A percentile compares a stretch with the other conserved stretches of the same genome.
Conservation (phyloP, 2,329 filamentous ascomycete species). For the Geosmithia morbida region DNA sequence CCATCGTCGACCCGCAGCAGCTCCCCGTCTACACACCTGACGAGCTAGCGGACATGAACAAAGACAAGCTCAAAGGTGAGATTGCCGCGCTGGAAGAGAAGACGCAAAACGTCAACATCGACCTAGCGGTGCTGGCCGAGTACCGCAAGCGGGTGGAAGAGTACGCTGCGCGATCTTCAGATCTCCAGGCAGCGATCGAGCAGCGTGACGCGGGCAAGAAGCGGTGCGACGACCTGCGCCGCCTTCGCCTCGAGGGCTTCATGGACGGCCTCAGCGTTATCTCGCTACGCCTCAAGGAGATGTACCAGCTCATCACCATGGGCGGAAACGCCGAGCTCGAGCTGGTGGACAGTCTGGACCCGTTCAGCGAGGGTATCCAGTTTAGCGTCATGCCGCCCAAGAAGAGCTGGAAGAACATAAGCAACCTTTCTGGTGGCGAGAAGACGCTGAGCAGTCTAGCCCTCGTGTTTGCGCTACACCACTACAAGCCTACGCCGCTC, state of each 20-base stretch:
- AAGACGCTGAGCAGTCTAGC: constrained; percentile 92
- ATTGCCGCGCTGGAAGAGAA: constrained; percentile 50
- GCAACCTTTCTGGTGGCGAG: constrained; percentile 88
- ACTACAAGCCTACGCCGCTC: constrained; percentile 92
- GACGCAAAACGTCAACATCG: constrained; percentile 75
- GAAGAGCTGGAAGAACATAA: constrained; percentile 99
- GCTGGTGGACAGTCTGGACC: constrained; percentile 88
- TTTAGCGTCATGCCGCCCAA: constrained; percentile 99
- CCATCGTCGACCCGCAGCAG: constrained; percentile 24
- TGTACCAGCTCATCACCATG: constrained; percentile 99
- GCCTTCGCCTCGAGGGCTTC: constrained; percentile 84
- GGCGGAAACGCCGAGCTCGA: constrained; percentile 96
- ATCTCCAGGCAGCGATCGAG: constrained; percentile 64
- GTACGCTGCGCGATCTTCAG: constrained; percentile 65
- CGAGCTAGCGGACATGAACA: constrained; percentile 52
- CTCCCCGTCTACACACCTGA: constrained; percentile 67
- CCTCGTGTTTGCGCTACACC: constrained; percentile 93
- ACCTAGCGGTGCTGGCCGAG: constrained; percentile 76
- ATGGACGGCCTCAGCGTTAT: constrained; percentile 96
- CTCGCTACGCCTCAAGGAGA: constrained; percentile 89
- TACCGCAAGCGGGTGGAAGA: constrained; percentile 80
- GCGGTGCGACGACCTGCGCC: constrained; percentile 81
- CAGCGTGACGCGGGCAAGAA: constrained; percentile 81
- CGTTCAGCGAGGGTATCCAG: constrained; percentile 90
- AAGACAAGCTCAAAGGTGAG: constrained; percentile 44